Evolutionary conservation across 306 rosid genomes (phyloP).

Genomic region (Delonix regia): DNA sequence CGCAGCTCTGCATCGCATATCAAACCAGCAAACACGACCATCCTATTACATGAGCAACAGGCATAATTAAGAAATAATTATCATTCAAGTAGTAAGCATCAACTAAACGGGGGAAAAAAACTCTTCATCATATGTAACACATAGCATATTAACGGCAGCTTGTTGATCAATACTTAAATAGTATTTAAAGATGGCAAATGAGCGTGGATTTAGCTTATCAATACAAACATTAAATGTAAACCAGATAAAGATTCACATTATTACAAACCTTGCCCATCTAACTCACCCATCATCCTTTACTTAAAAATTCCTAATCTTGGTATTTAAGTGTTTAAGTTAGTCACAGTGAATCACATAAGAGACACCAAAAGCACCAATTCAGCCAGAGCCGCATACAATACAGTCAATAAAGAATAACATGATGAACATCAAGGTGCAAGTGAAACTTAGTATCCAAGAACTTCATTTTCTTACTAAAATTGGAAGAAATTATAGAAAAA

Average conservation of each 20-base stretch:
- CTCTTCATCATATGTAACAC: not conserved
- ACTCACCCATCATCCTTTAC: not conserved
- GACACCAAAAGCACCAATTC: not conserved
- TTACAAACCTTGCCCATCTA: not conserved
- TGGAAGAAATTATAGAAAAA: not conserved
- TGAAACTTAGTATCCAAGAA: not conserved
- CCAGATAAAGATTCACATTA: not conserved
- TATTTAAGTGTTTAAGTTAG: not conserved
- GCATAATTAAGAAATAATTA: not conserved
- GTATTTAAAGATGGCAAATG: not conserved
- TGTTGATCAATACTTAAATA: not conserved
- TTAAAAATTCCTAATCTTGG: not conserved
- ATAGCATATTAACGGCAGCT: not conserved
- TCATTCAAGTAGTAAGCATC: not conserved
- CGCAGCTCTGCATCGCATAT: conserved; percentile 77
- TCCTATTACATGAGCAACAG: conserved; percentile 48
- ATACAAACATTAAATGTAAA: not conserved
- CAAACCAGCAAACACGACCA: conserved; percentile 96
- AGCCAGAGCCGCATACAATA: not conserved
- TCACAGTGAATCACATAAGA: not conserved
- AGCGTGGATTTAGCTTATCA: not conserved
- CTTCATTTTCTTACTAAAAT: not conserved
- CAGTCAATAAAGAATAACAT: not conserved
- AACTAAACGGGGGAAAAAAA: not conserved
- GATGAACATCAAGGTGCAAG: not conserved